Conservation (phyloP, 1,284 basidiomycete species). For the Malassezia yamatoensis region DNA sequence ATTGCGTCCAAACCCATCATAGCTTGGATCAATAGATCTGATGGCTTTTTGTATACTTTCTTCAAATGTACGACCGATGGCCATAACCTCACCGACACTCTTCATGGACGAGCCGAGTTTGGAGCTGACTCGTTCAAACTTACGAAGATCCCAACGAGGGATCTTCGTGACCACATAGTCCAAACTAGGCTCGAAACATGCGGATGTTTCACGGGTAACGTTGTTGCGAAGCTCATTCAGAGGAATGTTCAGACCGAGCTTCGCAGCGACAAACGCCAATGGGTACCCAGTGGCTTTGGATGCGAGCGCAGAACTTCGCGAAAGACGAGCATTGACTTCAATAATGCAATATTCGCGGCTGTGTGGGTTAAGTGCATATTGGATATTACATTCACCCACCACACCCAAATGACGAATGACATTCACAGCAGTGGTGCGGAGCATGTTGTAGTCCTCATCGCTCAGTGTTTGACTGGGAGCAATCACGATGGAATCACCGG, state of each 20-base stretch:
- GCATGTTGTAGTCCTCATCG: constrained; percentile 94
- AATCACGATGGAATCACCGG: constrained; percentile 98
- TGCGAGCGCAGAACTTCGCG: constrained; percentile 63
- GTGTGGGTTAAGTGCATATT: constrained; percentile 91
- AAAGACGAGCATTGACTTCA: constrained; percentile 49
- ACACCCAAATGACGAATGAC: constrained; percentile 95
- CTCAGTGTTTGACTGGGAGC: constrained; percentile 95
- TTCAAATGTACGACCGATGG: constrained; percentile 96
- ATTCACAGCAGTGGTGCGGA: constrained; percentile 92
- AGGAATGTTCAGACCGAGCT: constrained; percentile 93
- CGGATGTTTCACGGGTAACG: constrained; percentile 97
- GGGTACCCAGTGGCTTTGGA: constrained; percentile 99
- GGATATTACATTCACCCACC: constrained; percentile 96
- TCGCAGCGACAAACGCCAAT: constrained; percentile 95
- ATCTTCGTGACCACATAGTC: constrained; percentile 99
- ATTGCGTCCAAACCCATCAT: constrained; percentile 67
- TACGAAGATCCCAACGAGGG: constrained; percentile 95
- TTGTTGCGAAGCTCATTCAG: constrained; percentile 96
- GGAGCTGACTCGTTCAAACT: constrained; percentile 91
- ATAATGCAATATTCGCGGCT: constrained; percentile 95
- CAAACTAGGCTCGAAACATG: constrained; percentile 97
- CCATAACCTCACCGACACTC: constrained; percentile 99
- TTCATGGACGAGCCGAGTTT: constrained; percentile 97
- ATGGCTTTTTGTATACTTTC: constrained; percentile 98
- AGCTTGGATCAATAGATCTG: constrained; percentile 85